phyloP scores from a whole-genome alignment of 805 yeast species.

The Ogataea naganishii region DNA sequence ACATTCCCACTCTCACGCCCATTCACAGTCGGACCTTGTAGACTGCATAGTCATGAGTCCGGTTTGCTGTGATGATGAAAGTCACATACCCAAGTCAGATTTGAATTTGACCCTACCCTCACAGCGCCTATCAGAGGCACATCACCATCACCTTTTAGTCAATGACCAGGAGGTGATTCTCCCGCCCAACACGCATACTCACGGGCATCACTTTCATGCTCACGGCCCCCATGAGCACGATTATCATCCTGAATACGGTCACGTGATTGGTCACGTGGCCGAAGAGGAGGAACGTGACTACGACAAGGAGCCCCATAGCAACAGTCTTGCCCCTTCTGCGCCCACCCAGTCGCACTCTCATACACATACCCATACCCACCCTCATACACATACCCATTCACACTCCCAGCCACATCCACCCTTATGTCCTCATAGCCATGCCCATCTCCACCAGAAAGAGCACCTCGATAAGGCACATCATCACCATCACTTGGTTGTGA shows the following conservation, averaged over 20 bases:
- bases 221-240: neutral
- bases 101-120: no score
- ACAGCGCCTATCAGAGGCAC: neutral
- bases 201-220: neutral
- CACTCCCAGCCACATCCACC: no score
- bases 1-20: no score
- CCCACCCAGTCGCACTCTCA: no score
- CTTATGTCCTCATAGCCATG: conserved; percentile 1
- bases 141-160: neutral
- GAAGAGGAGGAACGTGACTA: neutral
- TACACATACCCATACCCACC: no score
- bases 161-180: neutral
- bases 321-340: neutral
- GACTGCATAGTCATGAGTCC: conserved; percentile 3
- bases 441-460: conserved; percentile 1
- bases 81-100: neutral
- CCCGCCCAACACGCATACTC: neutral
- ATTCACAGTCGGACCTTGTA: no score
- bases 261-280: no score
- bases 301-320: neutral
- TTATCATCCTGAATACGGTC: conserved; percentile 1
- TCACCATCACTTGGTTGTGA: conserved; percentile 1
- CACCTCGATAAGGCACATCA: neutral
- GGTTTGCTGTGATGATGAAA: conserved; percentile 3
- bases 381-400: no score